Evolutionary conservation across 2,329 filamentous ascomycete species (phyloP), one percentile per base, ranked within the genome.

Genomic region (Talaromyces sp.): DNA sequence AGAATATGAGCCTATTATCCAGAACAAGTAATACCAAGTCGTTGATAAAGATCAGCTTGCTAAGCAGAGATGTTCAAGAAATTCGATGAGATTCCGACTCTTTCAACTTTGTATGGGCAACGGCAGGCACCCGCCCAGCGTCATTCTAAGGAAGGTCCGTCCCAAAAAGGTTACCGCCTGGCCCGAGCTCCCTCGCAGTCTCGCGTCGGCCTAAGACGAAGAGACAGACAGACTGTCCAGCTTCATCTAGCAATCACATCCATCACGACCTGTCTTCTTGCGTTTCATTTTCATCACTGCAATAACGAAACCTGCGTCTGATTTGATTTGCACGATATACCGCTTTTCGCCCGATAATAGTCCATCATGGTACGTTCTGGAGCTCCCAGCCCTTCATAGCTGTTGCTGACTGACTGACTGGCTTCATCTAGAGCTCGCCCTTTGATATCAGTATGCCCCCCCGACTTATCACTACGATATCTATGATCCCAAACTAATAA

Each of bases 361-460:
- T 61, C 67, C 69, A 72, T 66, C 68, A 76, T 78, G 74, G 75
- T 76, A 73, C 66, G 73, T 67, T 60, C 63, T 64, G 64, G 63
- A 60, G 57, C 60, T 62, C n/a, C 31, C 57, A 39, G 35, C 47
- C 68, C 62, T 60, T 68, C 65, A 69, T 31, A 63, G 74, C 71
- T 59, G 14, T 9, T 62, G 73, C 70, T 69, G 71, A 72, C 73
- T 72, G 70, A 65, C 41, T 69, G 71, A 72, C 73, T 72, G 69
- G 63, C 41, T 59, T 76, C 75, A 64, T 72, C 66, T 77, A 97
- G 93, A 89, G 89, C 77, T 95, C 91, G 71, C 93, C 93, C 72
- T 97, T 97, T 87, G 90, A 92, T 79, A 97, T 97, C 89, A 97
- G 93, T 97, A 85, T 78, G 87, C 8, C 47, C 6, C 7, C 22